Conservation (phyloP, 1,139 yeast species). For the Zygosaccharomyces sapae region DNA sequence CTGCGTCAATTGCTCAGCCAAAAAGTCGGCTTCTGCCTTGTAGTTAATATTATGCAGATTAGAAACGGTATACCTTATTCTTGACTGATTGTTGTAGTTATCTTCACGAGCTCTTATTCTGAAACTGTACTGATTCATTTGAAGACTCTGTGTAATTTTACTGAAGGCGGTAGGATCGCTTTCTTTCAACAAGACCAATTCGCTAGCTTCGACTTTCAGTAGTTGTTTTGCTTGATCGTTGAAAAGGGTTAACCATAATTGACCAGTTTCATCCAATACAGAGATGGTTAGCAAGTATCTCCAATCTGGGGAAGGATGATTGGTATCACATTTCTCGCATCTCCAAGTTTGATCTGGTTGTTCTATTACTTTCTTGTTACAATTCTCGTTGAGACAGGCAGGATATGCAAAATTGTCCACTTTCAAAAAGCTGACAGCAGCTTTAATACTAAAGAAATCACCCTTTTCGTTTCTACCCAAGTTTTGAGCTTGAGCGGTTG, state of each 20-base stretch:
- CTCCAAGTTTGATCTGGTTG: constrained; percentile 78
- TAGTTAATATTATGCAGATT: constrained; percentile 55
- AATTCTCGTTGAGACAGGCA: constrained; percentile 70
- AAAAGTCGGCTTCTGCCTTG: constrained; percentile 56
- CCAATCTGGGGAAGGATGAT: constrained; percentile 63
- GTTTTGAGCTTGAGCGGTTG: constrained; percentile 62
- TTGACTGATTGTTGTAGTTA: constrained; percentile 69
- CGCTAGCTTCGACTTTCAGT: constrained; percentile 67
- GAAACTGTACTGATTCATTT: constrained; percentile 67
- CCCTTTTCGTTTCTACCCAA: constrained; percentile 72
- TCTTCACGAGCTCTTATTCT: constrained; percentile 82
- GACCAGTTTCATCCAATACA: constrained; percentile 75
- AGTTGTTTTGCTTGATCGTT: constrained; percentile 75
- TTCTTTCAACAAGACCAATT: constrained; percentile 51
- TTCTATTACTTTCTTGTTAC: constrained; percentile 80
- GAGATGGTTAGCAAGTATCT: constrained; percentile 73
- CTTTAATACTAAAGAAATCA: constrained; percentile 73
- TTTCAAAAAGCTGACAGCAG: constrained; percentile 65
- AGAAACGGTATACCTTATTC: constrained; percentile 70
- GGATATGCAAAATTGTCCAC: constrained; percentile 82
- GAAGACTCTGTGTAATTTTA: constrained; percentile 48
- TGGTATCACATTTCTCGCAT: constrained; percentile 84
- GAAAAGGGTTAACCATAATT: constrained; percentile 81
- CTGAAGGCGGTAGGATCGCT: constrained; percentile 47
- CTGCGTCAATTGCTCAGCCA: constrained; percentile 38